These are phyloP conservation scores for Phlegmacium glaucopus DNA, from an alignment of 768 basidiomycete species.

Conservation along the genomic window DNA sequence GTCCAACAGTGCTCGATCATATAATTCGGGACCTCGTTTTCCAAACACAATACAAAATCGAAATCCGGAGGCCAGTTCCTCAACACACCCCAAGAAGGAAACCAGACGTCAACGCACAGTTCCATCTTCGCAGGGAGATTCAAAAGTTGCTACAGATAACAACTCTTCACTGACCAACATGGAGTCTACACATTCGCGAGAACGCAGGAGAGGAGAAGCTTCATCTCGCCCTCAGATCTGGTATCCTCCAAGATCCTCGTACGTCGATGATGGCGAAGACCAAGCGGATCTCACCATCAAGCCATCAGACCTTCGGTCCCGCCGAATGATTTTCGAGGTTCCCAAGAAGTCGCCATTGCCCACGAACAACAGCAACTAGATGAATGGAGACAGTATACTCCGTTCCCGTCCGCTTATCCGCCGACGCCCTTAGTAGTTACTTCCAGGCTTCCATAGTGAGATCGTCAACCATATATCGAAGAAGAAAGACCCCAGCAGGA, in stretches of 20 bases:
- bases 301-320: constrained; percentile 6
- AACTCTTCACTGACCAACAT: background rate
- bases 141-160: background rate
- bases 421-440: constrained; percentile 54
- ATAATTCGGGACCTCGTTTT: too few species aligned
- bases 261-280: constrained; percentile 31
- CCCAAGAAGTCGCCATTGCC: background rate
- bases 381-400: constrained; percentile 72
- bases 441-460: constrained; percentile 21
- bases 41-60: background rate
- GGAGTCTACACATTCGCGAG: background rate
- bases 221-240: constrained; percentile 44
- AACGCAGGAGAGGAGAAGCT: background rate
- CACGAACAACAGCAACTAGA: constrained; percentile 36
- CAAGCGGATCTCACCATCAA: constrained; percentile 13
- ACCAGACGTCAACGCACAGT: background rate
- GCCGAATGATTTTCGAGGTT: background rate
- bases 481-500: constrained; percentile 46
- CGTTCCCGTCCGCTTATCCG: constrained; percentile 77
- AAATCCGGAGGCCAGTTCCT: constrained; percentile 9
- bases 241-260: constrained; percentile 54
- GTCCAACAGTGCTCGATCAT: too few species aligned
- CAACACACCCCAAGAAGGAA: background rate
- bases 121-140: background rate
- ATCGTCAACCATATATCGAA: constrained; percentile 24